Base-by-base conservation (phyloP, 1,284 basidiomycete genomes). In the Cryptococcus sp. region DNA sequence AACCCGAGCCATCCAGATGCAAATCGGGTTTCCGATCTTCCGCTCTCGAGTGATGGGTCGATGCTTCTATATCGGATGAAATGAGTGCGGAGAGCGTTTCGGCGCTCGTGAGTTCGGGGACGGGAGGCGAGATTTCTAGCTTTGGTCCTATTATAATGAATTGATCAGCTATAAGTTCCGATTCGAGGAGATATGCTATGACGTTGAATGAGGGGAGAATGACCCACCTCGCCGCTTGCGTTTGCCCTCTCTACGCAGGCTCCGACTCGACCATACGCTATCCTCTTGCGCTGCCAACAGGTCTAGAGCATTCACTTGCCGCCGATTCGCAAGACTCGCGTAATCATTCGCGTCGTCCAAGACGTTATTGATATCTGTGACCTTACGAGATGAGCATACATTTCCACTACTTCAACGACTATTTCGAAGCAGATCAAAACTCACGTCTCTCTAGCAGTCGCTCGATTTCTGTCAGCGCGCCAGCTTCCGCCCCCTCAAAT, bases 401-500 rank as follows among this genome's bases (percentile, higher is more conserved):
- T 5, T n/a, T 42, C 15, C 27, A 17, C n/a, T 22, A 22, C 10
- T 48, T 48, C 8, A 22, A 15, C 25, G 35, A 20, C n/a, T 19
- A 16, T 3, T 5, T 2, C n/a, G 25, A 43, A 47, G 35, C 41
- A 52, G 27, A 1, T 20, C 35, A 3, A 40, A 30, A 71, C 75
- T 63, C 52, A 77, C 75, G 74, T 20, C 59, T 56, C 50, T 75
- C 72, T 0, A 77, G 54, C 50, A 76, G 43, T 25, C 72, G 50
- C 52, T 76, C 75, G 47, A 76, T 71, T 61, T 77, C 75, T 1
- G 62, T 57, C 2, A 77, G 46, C 5, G 72, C 74, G 8, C 75
- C 75, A 10, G 73, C 70, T 62, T 77, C 74, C 2, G 72, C 74
- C 4, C 64, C 69, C 20, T 75, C 68, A 35, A 75, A 73, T 1